Percentiles rank a stretch among this genome's conserved stretches.
These are phyloP conservation scores for Fusarium decemcellulare DNA, from an alignment of 2,329 filamentous ascomycete species.

Conservation along the genomic window DNA sequence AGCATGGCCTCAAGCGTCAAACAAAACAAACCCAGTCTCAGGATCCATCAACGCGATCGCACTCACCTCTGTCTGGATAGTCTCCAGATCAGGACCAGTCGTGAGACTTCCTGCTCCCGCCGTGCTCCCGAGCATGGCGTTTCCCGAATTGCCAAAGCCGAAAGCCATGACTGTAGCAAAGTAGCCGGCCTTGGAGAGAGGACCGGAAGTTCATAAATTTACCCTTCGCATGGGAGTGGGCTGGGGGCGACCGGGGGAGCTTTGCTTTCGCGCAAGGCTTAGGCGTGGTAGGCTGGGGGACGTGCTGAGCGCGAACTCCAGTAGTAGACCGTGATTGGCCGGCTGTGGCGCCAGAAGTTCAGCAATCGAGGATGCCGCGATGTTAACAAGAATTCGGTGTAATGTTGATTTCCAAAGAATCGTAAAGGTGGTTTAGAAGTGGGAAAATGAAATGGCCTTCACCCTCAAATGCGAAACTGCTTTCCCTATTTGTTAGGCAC, in stretches of 20 bases:
- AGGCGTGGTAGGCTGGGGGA: conserved; percentile 41
- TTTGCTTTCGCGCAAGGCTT: conserved; percentile 35
- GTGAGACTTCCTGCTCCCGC: conserved; percentile 54
- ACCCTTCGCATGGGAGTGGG: conserved; percentile 42
- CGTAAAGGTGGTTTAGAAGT: neutral
- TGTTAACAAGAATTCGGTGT: conserved; percentile 12
- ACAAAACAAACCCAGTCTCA: conserved; percentile 25
- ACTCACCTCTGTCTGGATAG: conserved; percentile 85
- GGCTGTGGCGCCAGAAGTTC: conserved; percentile 15
- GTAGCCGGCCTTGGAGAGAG: conserved; percentile 50
- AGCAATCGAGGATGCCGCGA: conserved; percentile 14
- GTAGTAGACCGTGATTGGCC: conserved; percentile 40
- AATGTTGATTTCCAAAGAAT: conserved; percentile 6
- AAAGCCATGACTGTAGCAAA: conserved; percentile 73
- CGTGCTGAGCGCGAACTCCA: conserved; percentile 31
- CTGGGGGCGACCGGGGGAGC: conserved; percentile 38
- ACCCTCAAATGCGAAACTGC: conserved; percentile 4
- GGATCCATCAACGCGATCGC: conserved; percentile 15
- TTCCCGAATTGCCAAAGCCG: conserved; percentile 67
- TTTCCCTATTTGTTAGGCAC: conserved; percentile 5
- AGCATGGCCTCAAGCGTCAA: conserved; percentile 31
- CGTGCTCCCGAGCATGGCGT: conserved; percentile 58
- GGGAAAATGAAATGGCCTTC: neutral
- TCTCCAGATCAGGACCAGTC: conserved; percentile 77
- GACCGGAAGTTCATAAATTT: conserved; percentile 48